A percentile compares a stretch with the other conserved stretches of the same genome.
Evolutionary conservation across 108 stramenopile species (phyloP).

Genomic region (Nitzschia sp.): DNA sequence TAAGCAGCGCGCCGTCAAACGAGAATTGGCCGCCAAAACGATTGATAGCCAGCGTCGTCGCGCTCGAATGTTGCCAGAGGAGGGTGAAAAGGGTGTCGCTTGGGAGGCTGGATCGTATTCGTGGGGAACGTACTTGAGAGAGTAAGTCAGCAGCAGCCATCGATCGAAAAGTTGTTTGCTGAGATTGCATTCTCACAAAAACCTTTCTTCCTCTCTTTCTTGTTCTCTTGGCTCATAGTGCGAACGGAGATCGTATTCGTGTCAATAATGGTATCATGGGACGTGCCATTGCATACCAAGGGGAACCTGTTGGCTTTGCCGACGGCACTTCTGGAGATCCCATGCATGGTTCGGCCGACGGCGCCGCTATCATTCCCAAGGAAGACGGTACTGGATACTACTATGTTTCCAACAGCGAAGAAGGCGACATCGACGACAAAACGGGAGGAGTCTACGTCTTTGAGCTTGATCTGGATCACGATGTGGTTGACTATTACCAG

Average conservation of each 20-base stretch:
- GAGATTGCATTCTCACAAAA: too few relatives aligned
- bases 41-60: not conserved
- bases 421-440: not conserved
- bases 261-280: constrained; percentile 4
- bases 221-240: not conserved
- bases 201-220: not conserved
- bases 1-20: not conserved
- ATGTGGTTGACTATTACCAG: constrained; percentile 39
- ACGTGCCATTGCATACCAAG: not conserved
- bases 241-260: not conserved
- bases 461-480: constrained; percentile 36
- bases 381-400: constrained; percentile 35
- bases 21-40: not conserved
- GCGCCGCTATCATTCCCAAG: constrained; percentile 38
- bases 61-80: not conserved
- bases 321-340: constrained; percentile 9
- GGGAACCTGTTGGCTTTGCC: not conserved
- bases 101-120: not conserved
- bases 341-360: constrained; percentile 48
- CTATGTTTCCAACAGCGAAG: constrained; percentile 50
- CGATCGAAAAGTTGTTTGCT: not conserved
- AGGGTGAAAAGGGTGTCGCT: not conserved
- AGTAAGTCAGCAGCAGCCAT: not conserved
- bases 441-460: constrained; percentile 47
- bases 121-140: not conserved